A percentile compares a stretch with the other conserved stretches of the same genome.
Evolutionary conservation across 164 flowering plant species (phyloP).

Genomic region (Euptelea pleiosperma): DNA sequence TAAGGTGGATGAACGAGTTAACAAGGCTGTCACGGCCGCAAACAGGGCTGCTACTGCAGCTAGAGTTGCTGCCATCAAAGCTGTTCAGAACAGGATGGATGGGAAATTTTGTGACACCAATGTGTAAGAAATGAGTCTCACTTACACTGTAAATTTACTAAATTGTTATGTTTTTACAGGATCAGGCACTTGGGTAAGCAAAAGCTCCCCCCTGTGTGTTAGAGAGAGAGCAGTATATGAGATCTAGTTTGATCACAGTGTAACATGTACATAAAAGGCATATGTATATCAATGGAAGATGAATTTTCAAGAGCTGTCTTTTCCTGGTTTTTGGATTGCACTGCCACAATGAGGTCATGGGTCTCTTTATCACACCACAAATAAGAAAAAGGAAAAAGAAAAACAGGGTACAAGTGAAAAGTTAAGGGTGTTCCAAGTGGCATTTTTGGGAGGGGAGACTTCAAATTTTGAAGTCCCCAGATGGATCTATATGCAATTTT

Average conservation of each 20-base stretch:
- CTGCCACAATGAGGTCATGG: too few species aligned
- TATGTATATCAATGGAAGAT: constrained; percentile 46
- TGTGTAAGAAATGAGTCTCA: constrained; percentile 22
- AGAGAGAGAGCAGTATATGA: constrained; percentile 38
- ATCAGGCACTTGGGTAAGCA: constrained; percentile 35
- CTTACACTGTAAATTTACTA: constrained; percentile 24
- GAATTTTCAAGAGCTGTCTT: constrained; percentile 20
- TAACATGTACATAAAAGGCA: constrained; percentile 57
- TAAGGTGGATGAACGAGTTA: constrained; percentile 76
- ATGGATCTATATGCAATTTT: too few species aligned
- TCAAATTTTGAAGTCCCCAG: too few species aligned
- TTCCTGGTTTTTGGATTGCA: neutral
- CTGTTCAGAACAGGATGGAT: constrained; percentile 84
- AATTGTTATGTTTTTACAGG: constrained; percentile 15
- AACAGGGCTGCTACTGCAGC: constrained; percentile 94
- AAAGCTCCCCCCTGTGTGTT: constrained; percentile 33
- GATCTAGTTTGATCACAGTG: constrained; percentile 32
- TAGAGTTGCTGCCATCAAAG: constrained; percentile 90
- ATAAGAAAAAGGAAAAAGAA: too few species aligned
- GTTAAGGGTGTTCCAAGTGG: too few species aligned
- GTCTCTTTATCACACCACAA: too few species aligned
- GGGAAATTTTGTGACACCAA: constrained; percentile 64
- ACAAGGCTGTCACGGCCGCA: constrained; percentile 72
- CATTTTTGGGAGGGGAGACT: too few species aligned
- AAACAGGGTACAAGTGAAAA: too few species aligned